Conservation (phyloP, 495 filamentous ascomycete species). For the Clavariopsis aquatica region DNA sequence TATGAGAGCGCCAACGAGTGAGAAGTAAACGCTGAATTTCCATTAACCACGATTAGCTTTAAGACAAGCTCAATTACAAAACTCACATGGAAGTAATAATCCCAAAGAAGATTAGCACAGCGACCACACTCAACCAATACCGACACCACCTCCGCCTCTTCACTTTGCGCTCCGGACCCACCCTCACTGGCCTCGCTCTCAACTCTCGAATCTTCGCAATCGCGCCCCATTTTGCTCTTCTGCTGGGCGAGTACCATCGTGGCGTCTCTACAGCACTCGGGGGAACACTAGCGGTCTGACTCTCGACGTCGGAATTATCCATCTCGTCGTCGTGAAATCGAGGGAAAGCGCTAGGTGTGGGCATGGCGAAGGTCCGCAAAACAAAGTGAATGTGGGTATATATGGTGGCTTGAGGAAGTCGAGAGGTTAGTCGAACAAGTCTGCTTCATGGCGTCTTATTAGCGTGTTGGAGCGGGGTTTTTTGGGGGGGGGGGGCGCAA, state of each 20-base stretch:
- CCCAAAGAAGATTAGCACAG: conserved; percentile 14
- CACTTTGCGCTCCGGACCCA: not conserved
- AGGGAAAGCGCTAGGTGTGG: not conserved
- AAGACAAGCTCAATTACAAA: too few species aligned
- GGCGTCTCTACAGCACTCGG: not conserved
- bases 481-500: too few species aligned
- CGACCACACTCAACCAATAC: conserved; percentile 5
- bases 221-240: not conserved
- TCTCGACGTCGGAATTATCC: conserved; percentile 10
- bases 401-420: too few species aligned
- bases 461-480: too few species aligned
- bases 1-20: conserved; percentile 23
- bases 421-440: too few species aligned
- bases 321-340: conserved; percentile 11
- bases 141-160: conserved; percentile 13
- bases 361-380: not conserved
- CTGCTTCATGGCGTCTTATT: too few species aligned
- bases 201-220: not conserved
- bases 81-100: conserved; percentile 24
- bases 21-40: conserved; percentile 22
- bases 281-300: not conserved
- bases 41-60: not conserved
- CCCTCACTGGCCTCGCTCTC: not conserved
- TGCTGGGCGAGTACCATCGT: conserved; percentile 1
- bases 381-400: not conserved